Evolutionary conservation across 164 flowering plant species (phyloP).

Genomic region (Chloranthus sessilifolius): DNA sequence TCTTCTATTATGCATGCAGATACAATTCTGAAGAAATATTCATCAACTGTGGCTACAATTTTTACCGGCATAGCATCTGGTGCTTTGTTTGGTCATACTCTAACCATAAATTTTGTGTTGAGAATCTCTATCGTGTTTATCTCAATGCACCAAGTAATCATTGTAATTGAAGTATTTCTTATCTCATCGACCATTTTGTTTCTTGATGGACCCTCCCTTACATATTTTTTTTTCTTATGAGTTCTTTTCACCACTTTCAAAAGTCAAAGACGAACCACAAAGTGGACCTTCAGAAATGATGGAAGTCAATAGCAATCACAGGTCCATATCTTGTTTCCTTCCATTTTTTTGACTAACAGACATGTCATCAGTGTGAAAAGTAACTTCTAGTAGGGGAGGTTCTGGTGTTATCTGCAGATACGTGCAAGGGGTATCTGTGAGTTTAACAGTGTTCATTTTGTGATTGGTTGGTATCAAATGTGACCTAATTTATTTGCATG

Average conservation of each 20-base stretch:
- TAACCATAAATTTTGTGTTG: slow-evolving; percentile 82
- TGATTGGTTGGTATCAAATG: too few species aligned
- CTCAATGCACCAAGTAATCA: slow-evolving; percentile 97
- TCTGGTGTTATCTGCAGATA: too few species aligned
- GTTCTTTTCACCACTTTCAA: slow-evolving; percentile 93
- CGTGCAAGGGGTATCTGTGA: too few species aligned
- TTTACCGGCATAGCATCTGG: slow-evolving; percentile 98
- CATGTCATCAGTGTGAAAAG: too few species aligned
- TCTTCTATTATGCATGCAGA: slow-evolving; percentile 37
- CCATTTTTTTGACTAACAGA: too few species aligned
- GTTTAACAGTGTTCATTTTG: too few species aligned
- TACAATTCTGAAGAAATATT: slow-evolving; percentile 97
- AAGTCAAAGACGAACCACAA: slow-evolving; percentile 71
- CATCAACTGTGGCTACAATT: slow-evolving; percentile 97
- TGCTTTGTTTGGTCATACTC: slow-evolving; percentile 81
- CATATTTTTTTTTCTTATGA: slow-evolving; percentile 21
- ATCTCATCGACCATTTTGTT: background rate
- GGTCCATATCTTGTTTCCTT: slow-evolving; percentile 29
- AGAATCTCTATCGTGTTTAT: slow-evolving; percentile 99
- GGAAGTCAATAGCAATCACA: slow-evolving; percentile 44
- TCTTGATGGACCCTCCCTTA: background rate
- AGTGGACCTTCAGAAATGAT: slow-evolving; percentile 46
- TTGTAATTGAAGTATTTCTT: background rate
- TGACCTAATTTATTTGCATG: too few species aligned
- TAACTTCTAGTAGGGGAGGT: too few species aligned